phyloP scores from a whole-genome alignment of 208 protist genomes.

The Endotrypanum monterogeii region DNA sequence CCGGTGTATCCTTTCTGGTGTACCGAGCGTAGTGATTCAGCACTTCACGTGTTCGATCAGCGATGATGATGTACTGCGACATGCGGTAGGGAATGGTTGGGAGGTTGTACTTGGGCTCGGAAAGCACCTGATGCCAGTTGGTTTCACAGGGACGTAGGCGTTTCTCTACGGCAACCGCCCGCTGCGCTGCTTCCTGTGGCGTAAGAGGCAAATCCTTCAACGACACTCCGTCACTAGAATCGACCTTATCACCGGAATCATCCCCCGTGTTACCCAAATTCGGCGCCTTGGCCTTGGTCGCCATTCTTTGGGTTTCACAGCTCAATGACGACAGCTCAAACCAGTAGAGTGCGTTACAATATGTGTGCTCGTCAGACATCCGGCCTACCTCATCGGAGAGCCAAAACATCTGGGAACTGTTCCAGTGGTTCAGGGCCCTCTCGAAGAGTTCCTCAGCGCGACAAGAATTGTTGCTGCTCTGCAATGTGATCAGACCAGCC shows the following conservation, averaged over 20 bases:
- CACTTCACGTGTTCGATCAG: background rate
- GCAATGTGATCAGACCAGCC: conserved; percentile 23
- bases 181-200: conserved; percentile 16
- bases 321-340: conserved; percentile 11
- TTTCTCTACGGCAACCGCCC: conserved; percentile 1
- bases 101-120: conserved; percentile 15
- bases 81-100: conserved; percentile 28
- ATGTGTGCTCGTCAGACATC: background rate
- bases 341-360: conserved; percentile 39
- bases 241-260: background rate
- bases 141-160: conserved; percentile 22
- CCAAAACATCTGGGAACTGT: conserved; percentile 29
- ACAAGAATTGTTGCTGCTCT: conserved; percentile 14
- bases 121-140: conserved; percentile 29
- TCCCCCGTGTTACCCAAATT: background rate
- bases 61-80: conserved; percentile 23
- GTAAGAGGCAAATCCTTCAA: background rate
- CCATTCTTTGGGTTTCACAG: conserved; percentile 9
- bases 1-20: conserved; percentile 2
- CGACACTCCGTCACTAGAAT: background rate
- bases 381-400: conserved; percentile 20
- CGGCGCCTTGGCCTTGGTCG: background rate
- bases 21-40: conserved; percentile 18
- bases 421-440: conserved; percentile 28
- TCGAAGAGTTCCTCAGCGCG: conserved; percentile 8